Base-by-base conservation (phyloP, 495 filamentous ascomycete genomes). In the Lophiostoma macrostomum region DNA sequence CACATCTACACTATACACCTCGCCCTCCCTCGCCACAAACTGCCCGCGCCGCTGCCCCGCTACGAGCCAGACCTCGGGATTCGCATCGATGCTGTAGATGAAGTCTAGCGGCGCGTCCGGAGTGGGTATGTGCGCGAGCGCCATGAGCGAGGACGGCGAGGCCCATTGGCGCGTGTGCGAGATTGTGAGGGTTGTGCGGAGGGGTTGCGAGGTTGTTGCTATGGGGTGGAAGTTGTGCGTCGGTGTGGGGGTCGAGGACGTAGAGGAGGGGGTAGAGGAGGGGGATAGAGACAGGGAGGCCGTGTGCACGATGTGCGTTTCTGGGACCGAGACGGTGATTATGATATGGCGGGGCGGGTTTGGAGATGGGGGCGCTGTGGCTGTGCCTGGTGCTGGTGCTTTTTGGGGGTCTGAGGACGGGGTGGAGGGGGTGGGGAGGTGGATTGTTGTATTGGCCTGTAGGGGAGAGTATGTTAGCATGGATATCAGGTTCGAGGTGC, bases 111-210 rank as follows among this genome's bases (percentile, higher is more conserved):
- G 73, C 16, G 75, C 69, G 7, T 68, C 70, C 8, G 70, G 65
- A 14, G 32, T 47, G 11, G 39, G 32, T 10, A 56, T 31, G 18
- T 35, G 50, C 30, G 56, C 56, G 4, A 45, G 54, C 5, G 50
- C 19, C 32, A 42, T 69, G 60, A 50, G 69, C n/a, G 49, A 51
- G 7, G 50, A 27, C 7, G 43, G 41, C 5, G 72, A 78, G 63
- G 86, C 85, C 90, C 93, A 96, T 16, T 77, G 73, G 22, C 87
- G 79, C 1, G 91, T 94, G 73, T 89, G 86, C 58, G 75, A 79
- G 23, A 97, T 82, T 22, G 70, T 73, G 2, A 96, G 72, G 31
- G 85, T 81, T 1, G 86, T 85, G 0, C 81, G 70, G 29, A 96
- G 74, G 24, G 84, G 75, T 62, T 90, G 80, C 43, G 87, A 88